Conservation (phyloP, 345 rosid genomes). For the Pugionium cornutum region DNA sequence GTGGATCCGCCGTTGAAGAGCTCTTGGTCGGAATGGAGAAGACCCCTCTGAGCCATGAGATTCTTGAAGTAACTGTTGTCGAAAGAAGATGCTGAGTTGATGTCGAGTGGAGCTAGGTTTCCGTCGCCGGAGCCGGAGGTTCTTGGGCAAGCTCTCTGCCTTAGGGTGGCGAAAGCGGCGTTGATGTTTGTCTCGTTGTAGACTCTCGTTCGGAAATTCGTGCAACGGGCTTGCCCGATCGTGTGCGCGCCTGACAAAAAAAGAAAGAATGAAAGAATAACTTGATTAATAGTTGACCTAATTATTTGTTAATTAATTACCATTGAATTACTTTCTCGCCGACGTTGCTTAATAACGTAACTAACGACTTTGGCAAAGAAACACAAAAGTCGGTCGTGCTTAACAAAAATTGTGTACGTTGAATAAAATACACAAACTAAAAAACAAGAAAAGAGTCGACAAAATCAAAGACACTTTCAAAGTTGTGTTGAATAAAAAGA, state of each 20-base stretch:
- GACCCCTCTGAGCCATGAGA: constrained; percentile 58
- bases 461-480: constrained; percentile 19
- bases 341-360: constrained; percentile 6
- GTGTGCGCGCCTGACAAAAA: constrained; percentile 63
- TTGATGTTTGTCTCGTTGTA: constrained; percentile 79
- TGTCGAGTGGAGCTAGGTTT: constrained; percentile 70
- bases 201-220: constrained; percentile 55
- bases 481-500: constrained; percentile 5
- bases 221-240: constrained; percentile 77
- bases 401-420: constrained; percentile 10
- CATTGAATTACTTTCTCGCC: background rate
- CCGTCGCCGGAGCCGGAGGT: constrained; percentile 51
- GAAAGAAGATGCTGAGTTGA: constrained; percentile 50
- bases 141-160: constrained; percentile 55
- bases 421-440: constrained; percentile 12
- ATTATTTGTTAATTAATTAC: background rate
- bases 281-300: constrained; percentile 12
- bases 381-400: constrained; percentile 30
- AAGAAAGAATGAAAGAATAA: background rate
- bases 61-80: constrained; percentile 78
- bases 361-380: background rate
- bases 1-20: constrained; percentile 76
- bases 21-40: constrained; percentile 75
- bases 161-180: constrained; percentile 50
- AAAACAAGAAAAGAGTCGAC: background rate